A percentile compares a stretch with the other conserved stretches of the same genome.
These are phyloP conservation scores for Metarhizium sp. DNA, from an alignment of 2,329 filamentous ascomycete species.

Conservation along the genomic window DNA sequence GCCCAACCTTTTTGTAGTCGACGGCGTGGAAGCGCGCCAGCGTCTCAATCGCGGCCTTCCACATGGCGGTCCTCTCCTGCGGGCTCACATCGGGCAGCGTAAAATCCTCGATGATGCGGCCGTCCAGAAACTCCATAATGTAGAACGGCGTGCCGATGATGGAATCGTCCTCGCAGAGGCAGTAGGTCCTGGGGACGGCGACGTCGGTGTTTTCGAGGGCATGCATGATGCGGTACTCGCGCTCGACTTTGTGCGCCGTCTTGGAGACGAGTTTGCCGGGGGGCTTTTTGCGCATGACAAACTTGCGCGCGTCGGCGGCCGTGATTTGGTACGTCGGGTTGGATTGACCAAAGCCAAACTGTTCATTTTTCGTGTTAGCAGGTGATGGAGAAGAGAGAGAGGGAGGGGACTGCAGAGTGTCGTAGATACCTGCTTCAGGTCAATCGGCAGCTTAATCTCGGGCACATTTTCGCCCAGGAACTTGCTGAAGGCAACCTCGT, in stretches of 20 bases:
- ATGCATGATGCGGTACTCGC: slow-evolving; percentile 85
- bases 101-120: slow-evolving; percentile 86
- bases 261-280: slow-evolving; percentile 89
- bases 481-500: slow-evolving; percentile 65
- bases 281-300: slow-evolving; percentile 94
- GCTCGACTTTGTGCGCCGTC: slow-evolving; percentile 92
- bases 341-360: slow-evolving; percentile 97
- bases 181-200: slow-evolving; percentile 74
- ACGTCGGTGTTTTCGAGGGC: slow-evolving; percentile 73
- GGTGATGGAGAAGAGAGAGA: not conserved
- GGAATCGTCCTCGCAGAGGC: slow-evolving; percentile 71
- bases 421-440: slow-evolving; percentile 71
- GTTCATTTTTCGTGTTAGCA: not conserved
- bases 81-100: slow-evolving; percentile 63
- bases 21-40: slow-evolving; percentile 80
- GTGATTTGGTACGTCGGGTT: slow-evolving; percentile 95
- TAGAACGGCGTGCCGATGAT: slow-evolving; percentile 91
- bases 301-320: slow-evolving; percentile 57
- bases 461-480: slow-evolving; percentile 76
- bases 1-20: slow-evolving; percentile 52
- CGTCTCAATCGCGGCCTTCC: slow-evolving; percentile 74
- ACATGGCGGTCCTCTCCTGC: slow-evolving; percentile 67
- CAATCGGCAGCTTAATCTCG: slow-evolving; percentile 70
- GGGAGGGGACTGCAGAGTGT: not conserved
- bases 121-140: slow-evolving; percentile 92